phyloP scores from a whole-genome alignment of 179 eudicot genomes.

The Beta macrorhiza region DNA sequence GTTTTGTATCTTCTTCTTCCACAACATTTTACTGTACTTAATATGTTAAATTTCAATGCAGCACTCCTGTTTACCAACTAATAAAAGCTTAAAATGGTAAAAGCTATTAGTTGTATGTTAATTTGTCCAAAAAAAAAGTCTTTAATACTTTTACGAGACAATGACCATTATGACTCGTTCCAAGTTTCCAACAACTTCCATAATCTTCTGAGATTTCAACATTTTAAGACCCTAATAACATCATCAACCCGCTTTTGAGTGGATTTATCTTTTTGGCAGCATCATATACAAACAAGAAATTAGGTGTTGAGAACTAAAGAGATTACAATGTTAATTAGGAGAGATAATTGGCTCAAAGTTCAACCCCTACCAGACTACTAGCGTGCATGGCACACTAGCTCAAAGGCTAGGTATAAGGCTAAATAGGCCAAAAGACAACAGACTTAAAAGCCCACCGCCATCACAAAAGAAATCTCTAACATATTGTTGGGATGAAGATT shows the following conservation, averaged over 20 bases:
- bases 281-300: conserved; percentile 15
- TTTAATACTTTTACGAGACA: conserved; percentile 16
- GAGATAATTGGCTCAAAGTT: too few species aligned
- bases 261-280: conserved; percentile 10
- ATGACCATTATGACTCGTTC: neutral
- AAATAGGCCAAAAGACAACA: too few species aligned
- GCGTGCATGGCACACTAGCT: too few species aligned
- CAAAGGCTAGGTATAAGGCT: too few species aligned
- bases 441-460: too few species aligned
- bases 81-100: neutral
- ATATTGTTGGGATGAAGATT: too few species aligned
- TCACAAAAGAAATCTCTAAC: too few species aligned
- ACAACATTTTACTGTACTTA: too few species aligned
- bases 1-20: too few species aligned
- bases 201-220: conserved; percentile 26
- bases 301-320: neutral
- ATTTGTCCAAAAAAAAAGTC: conserved; percentile 10
- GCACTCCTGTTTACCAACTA: neutral
- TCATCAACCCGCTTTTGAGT: neutral
- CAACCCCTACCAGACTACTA: too few species aligned
- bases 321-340: too few species aligned
- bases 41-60: neutral
- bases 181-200: conserved; percentile 23
- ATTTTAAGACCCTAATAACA: conserved; percentile 7
- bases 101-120: neutral